These are phyloP conservation scores for Thinopyrum elongatum DNA, from an alignment of 176 grass and related monocot genomes.

Conservation along the genomic window DNA sequence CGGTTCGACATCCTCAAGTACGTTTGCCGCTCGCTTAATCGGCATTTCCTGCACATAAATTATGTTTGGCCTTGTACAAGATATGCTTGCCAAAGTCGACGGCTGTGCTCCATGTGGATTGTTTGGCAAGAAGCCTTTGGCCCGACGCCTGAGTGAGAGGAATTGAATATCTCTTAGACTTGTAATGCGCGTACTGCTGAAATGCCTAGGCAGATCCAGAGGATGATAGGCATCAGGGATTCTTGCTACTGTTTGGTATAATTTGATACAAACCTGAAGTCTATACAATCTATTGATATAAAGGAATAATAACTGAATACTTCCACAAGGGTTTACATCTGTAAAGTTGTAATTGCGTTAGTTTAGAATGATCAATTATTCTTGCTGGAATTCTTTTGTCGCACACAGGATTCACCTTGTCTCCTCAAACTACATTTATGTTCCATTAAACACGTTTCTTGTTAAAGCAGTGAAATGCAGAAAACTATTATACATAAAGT, in stretches of 20 bases:
- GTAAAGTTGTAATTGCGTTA: not conserved
- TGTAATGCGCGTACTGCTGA: not conserved
- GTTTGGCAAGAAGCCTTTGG: not conserved
- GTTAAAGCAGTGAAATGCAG: not conserved
- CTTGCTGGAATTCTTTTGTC: not conserved
- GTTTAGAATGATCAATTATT: not conserved
- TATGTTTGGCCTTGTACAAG: not conserved
- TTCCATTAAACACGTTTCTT: not conserved
- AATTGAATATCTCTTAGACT: not conserved
- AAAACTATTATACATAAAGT: not conserved
- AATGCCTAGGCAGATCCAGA: not conserved
- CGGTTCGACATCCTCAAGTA: slow-evolving; percentile 95
- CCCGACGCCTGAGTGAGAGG: no score
- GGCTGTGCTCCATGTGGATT: not conserved
- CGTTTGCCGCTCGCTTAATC: not conserved
- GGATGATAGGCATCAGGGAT: not conserved
- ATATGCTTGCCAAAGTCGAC: not conserved
- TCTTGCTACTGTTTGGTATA: not conserved
- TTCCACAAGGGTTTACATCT: not conserved
- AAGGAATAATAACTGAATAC: not conserved
- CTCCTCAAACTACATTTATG: not conserved
- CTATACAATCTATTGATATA: not conserved
- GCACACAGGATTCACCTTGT: not conserved
- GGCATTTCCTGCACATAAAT: not conserved
- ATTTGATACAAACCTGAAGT: not conserved